Evolutionary conservation across 352 stramenopile species (phyloP).

Genomic region (Globisporangium camurandrum): DNA sequence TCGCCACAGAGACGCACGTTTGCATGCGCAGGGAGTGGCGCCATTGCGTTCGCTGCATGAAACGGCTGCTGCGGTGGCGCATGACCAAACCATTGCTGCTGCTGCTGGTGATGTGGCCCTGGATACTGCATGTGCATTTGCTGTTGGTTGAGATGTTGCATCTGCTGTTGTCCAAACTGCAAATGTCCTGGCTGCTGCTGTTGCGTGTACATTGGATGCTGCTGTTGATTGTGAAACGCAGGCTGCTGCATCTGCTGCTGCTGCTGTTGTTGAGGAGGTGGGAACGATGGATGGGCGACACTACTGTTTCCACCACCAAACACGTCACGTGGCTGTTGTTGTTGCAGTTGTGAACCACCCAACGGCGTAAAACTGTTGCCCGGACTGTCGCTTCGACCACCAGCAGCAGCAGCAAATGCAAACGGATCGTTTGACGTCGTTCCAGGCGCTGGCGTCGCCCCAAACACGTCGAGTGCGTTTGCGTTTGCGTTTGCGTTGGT

Average conservation of each 20-base stretch:
- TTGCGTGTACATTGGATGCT: constrained; percentile 9
- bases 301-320: too few relatives aligned
- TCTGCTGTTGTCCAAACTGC: too few relatives aligned
- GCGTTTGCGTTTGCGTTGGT: neutral
- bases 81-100: constrained; percentile 5
- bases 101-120: constrained; percentile 29
- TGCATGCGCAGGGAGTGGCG: too few relatives aligned
- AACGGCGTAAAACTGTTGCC: constrained; percentile 10
- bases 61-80: too few relatives aligned
- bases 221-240: too few relatives aligned
- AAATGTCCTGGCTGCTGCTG: constrained; percentile 8
- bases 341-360: too few relatives aligned
- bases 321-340: constrained; percentile 2
- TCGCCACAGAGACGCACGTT: too few relatives aligned
- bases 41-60: too few relatives aligned
- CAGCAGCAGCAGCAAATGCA: constrained; percentile 22
- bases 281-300: too few relatives aligned
- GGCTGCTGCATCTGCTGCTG: constrained; percentile 1
- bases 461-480: neutral
- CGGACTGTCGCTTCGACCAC: constrained; percentile 6
- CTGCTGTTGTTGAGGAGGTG: constrained; percentile 5
- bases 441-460: neutral
- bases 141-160: constrained; percentile 29
- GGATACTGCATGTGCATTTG: constrained; percentile 18
- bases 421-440: constrained; percentile 32